Evolutionary conservation across 2,329 filamentous ascomycete genomes (phyloP).

Genomic region (Neurospora crassa): DNA sequence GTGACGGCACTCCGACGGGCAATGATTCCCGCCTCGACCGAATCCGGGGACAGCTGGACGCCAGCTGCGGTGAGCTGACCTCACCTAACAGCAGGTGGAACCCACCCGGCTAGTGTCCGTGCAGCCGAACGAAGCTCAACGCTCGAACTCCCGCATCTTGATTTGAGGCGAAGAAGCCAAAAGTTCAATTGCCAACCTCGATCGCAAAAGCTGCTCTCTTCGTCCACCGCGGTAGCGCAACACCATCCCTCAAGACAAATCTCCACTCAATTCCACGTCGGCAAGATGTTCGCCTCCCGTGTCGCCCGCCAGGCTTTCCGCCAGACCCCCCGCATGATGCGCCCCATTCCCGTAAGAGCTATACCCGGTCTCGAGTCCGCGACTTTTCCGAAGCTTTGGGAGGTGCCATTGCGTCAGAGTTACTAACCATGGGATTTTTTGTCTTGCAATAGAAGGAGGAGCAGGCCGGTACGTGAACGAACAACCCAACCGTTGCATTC

Average conservation of each 20-base stretch:
- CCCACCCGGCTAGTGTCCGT: neutral
- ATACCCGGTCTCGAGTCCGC: slow-evolving; percentile 7
- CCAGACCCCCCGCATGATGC: slow-evolving; percentile 57
- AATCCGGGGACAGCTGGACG: neutral
- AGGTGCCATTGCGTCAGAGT: slow-evolving; percentile 19
- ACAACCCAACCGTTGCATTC: slow-evolving; percentile 8
- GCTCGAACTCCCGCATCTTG: neutral
- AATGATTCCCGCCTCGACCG: neutral
- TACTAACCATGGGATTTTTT: slow-evolving; percentile 21
- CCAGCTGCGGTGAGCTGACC: neutral
- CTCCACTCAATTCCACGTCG: slow-evolving; percentile 20
- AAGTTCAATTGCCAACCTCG: slow-evolving; percentile 6
- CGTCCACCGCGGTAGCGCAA: neutral
- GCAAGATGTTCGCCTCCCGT: slow-evolving; percentile 56
- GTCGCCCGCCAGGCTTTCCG: slow-evolving; percentile 54
- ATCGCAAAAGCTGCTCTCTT: slow-evolving; percentile 8
- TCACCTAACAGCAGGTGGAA: neutral
- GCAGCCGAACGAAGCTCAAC: neutral
- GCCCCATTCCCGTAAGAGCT: slow-evolving; percentile 61
- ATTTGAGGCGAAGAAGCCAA: neutral
- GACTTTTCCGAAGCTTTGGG: slow-evolving; percentile 8
- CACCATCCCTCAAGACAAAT: slow-evolving; percentile 15
- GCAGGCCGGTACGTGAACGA: slow-evolving; percentile 50
- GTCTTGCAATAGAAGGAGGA: slow-evolving; percentile 47
- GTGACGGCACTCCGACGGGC: neutral